Percentiles rank a stretch among this genome's conserved stretches.
These are phyloP conservation scores for Euclidium syriacum DNA, from an alignment of 345 rosid species.

Conservation along the genomic window DNA sequence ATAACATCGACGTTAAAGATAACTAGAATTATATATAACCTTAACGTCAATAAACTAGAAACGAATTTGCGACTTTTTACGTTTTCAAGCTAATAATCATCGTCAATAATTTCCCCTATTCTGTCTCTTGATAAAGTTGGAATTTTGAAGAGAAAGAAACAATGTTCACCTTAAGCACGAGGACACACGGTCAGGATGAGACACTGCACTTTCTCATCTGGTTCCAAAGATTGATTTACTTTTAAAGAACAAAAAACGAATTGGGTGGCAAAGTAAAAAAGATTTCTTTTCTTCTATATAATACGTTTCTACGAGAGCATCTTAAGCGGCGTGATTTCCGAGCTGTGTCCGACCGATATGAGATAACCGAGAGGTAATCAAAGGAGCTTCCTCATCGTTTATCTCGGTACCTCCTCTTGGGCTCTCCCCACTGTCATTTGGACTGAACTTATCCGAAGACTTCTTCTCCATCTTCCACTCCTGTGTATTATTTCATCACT, in stretches of 20 bases:
- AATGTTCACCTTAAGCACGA: not conserved
- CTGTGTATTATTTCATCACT: conserved; percentile 32
- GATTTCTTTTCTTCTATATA: too few relatives aligned
- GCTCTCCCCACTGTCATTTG: conserved; percentile 39
- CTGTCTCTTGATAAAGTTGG: conserved; percentile 4
- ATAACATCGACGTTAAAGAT: too few relatives aligned
- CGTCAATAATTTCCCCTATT: not conserved
- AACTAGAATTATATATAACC: too few relatives aligned
- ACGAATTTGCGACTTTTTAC: conserved; percentile 3
- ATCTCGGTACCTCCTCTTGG: conserved; percentile 37
- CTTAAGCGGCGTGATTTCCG: conserved; percentile 23
- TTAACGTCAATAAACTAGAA: conserved; percentile 6
- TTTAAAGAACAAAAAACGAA: not conserved
- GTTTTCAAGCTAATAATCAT: conserved; percentile 1
- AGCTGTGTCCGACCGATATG: conserved; percentile 82
- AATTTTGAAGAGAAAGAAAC: not conserved
- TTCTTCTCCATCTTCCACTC: conserved; percentile 95
- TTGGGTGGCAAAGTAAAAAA: not conserved
- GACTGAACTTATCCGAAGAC: conserved; percentile 70
- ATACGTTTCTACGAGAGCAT: conserved; percentile 7
- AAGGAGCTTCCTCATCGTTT: conserved; percentile 78
- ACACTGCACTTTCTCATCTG: not conserved
- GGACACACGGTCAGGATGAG: not conserved
- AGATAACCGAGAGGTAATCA: conserved; percentile 65
- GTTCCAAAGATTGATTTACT: not conserved